phyloP scores from a whole-genome alignment of 192 early-diverging fungal genomes.

The Backusella psychrophila region DNA sequence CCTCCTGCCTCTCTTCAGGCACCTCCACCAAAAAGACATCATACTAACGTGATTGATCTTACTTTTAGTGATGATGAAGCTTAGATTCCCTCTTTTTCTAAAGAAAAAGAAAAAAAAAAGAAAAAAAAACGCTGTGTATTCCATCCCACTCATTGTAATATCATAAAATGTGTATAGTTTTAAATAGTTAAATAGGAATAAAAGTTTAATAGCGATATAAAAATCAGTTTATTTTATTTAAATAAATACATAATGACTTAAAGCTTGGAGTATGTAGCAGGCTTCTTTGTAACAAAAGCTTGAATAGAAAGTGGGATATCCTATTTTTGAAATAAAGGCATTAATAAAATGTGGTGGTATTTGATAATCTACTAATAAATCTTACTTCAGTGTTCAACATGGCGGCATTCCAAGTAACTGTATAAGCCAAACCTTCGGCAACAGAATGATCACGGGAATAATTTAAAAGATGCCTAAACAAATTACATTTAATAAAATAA shows the following conservation, averaged over 20 bases:
- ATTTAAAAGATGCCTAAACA: constrained; percentile 69
- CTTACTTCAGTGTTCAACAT: constrained; percentile 75
- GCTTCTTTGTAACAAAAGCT: constrained; percentile 46
- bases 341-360: background rate
- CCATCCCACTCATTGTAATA: background rate
- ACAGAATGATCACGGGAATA: constrained; percentile 92
- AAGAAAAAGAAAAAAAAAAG: background rate
- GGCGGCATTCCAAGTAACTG: constrained; percentile 83
- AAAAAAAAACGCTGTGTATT: background rate
- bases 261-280: constrained; percentile 49
- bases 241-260: constrained; percentile 16
- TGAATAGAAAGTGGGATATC: constrained; percentile 46
- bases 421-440: constrained; percentile 84
- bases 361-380: background rate
- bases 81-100: background rate
- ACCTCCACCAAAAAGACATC: background rate
- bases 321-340: constrained; percentile 17
- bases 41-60: background rate
- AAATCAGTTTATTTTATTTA: background rate
- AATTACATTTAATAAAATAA: background rate
- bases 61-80: background rate
- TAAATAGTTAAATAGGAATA: background rate
- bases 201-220: background rate
- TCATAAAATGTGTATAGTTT: background rate
- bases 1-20: background rate